Conservation (phyloP, 2,329 filamentous ascomycete genomes). For the Pseudocercospora musae region DNA sequence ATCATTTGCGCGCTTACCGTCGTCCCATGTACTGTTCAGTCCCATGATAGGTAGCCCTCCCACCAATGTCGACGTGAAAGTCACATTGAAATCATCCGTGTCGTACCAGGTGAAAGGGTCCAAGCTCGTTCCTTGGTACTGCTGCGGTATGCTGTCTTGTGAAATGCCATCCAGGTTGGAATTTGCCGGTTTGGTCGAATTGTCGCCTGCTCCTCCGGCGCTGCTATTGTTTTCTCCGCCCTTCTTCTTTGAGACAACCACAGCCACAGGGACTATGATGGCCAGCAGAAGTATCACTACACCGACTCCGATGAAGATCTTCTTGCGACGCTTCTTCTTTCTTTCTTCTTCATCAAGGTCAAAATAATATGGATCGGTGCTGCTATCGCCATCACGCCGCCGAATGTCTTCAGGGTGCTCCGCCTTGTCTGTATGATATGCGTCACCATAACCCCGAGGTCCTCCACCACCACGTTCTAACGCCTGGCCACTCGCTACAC, state of each 20-base stretch:
- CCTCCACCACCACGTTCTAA: slow-evolving; percentile 38
- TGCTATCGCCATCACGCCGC: slow-evolving; percentile 39
- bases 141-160: slow-evolving; percentile 46
- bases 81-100: slow-evolving; percentile 87
- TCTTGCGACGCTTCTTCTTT: slow-evolving; percentile 54
- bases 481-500: slow-evolving; percentile 47
- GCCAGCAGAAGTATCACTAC: slow-evolving; percentile 42
- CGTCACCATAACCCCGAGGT: slow-evolving; percentile 15
- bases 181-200: slow-evolving; percentile 39
- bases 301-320: slow-evolving; percentile 42
- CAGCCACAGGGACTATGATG: slow-evolving; percentile 48
- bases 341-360: slow-evolving; percentile 38
- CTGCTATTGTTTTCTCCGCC: slow-evolving; percentile 19
- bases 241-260: slow-evolving; percentile 46
- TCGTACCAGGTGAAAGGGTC: slow-evolving; percentile 93
- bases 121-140: slow-evolving; percentile 70
- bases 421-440: slow-evolving; percentile 40
- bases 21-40: slow-evolving; percentile 79
- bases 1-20: slow-evolving; percentile 72
- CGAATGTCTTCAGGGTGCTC: slow-evolving; percentile 41
- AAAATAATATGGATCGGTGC: slow-evolving; percentile 34
- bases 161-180: slow-evolving; percentile 46
- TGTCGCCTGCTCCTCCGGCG: slow-evolving; percentile 19
- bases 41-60: slow-evolving; percentile 91
- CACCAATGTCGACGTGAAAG: slow-evolving; percentile 80